Evolutionary conservation across 2,329 filamentous ascomycete genomes (phyloP).

Genomic region (Trichoderma arundinaceum): DNA sequence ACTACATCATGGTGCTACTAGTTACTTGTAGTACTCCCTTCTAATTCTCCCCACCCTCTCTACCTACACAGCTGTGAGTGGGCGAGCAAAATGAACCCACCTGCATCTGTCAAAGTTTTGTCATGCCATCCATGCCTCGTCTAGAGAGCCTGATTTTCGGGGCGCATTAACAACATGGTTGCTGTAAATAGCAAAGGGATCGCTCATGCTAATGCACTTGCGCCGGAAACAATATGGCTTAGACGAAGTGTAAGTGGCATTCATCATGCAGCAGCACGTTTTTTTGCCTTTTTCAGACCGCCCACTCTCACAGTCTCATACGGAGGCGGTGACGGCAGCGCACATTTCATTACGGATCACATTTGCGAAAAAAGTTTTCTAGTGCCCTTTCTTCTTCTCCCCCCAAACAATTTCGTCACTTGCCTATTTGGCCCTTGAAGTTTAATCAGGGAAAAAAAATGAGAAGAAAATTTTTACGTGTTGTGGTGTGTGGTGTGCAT

Average conservation of each 20-base stretch:
- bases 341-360: conserved; percentile 12
- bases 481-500: neutral
- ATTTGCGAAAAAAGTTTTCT: neutral
- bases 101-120: conserved; percentile 22
- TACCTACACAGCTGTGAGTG: conserved; percentile 1
- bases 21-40: conserved; percentile 18
- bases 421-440: neutral
- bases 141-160: neutral
- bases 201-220: conserved; percentile 28
- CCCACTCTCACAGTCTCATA: neutral
- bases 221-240: conserved; percentile 14
- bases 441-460: neutral
- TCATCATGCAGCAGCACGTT: conserved; percentile 6
- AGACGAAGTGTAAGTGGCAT: neutral
- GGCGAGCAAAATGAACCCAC: conserved; percentile 13
- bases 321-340: conserved; percentile 26
- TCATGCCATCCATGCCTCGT: neutral
- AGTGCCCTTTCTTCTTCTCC: neutral
- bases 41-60: conserved; percentile 1
- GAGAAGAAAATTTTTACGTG: neutral
- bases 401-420: conserved; percentile 5
- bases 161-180: conserved; percentile 18
- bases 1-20: too few species aligned
- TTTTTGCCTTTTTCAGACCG: neutral
- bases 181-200: conserved; percentile 22